Evolutionary conservation across 176 grass and related monocot species (phyloP), one percentile per base, ranked within the genome.

Genomic region (sorghum (Sorghum bicolor)): DNA sequence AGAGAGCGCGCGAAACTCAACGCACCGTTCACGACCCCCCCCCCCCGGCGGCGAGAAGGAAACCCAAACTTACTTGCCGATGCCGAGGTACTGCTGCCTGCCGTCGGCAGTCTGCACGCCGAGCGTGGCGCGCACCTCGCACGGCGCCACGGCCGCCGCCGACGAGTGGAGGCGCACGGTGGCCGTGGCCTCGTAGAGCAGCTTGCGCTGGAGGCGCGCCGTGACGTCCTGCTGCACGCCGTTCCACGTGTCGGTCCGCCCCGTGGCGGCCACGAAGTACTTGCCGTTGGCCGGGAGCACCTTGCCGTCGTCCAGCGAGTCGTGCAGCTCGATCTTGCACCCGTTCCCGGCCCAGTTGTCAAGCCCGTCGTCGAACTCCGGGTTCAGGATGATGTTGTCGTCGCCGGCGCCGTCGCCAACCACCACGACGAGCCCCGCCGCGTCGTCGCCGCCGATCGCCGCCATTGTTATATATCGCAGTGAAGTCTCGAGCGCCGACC

Each of bases 161-260:
- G 77, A 71, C 20, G 77, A 8, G 17, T 25, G 74, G 45, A 99
- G 82, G 4, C 93, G 87, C 8, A 94, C 96, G 63, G 80, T 79
- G 39, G 96, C 96, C 0, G 87, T 78, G 29, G 83, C 83, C 66
- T 87, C 89, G 40, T 99, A 99, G 4, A 89, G 69, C 2, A 74
- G 70, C 93, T 94, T 99, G 12, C 96, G 82, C 70, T 94, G 93
- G 68, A 99, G 39, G 17, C 91, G 69, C 38, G 87, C 86, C 30
- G 96, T 92, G 2, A 99, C 41, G 44, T 96, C 96, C 82, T 99
- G 96, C 89, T 94, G 89, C 67, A 96, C 86, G 43, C 96, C 96
- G 74, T 94, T 90, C 80, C 87, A 90, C 15, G 68, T 81, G 78
- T 94, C 89, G 25, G 91, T 96, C 6, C 96, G 78, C 58, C 89